Evolutionary conservation across 108 stramenopile genomes (phyloP).

Genomic region (Cylindrotheca closterium): DNA sequence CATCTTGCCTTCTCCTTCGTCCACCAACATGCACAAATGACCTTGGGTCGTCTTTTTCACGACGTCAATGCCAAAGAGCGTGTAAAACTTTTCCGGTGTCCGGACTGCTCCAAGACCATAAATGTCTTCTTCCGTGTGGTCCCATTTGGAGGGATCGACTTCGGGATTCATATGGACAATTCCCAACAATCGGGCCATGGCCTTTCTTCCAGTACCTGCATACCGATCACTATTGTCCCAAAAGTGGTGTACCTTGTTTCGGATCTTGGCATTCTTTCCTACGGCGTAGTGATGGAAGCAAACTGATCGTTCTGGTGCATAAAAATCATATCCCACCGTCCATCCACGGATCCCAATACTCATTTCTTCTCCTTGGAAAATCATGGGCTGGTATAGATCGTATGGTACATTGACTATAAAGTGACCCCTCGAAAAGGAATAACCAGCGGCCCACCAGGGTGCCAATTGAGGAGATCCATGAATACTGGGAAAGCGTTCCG

Average conservation of each 20-base stretch:
- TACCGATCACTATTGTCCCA: conserved; percentile 70
- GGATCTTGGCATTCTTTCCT: conserved; percentile 56
- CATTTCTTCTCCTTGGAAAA: conserved; percentile 93
- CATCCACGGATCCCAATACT: conserved; percentile 84
- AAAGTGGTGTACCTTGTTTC: conserved; percentile 75
- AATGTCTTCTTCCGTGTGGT: conserved; percentile 63
- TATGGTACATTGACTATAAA: conserved; percentile 87
- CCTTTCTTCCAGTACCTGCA: conserved; percentile 56
- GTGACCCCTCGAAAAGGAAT: conserved; percentile 84
- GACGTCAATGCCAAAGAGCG: conserved; percentile 83
- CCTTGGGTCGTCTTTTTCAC: conserved; percentile 58
- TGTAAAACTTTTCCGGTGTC: conserved; percentile 76
- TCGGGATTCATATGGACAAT: conserved; percentile 92
- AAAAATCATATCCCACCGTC: conserved; percentile 89
- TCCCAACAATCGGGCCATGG: conserved; percentile 78
- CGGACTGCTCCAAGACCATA: conserved; percentile 86
- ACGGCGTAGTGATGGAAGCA: conserved; percentile 90
- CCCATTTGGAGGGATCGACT: conserved; percentile 44
- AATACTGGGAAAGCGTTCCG: conserved; percentile 71
- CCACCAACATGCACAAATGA: conserved; percentile 76
- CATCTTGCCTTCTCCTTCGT: conserved; percentile 47
- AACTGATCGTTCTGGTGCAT: conserved; percentile 81
- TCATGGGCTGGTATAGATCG: conserved; percentile 63
- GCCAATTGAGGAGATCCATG: conserved; percentile 72
- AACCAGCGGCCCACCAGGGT: conserved; percentile 93